Conservation (phyloP, 192 early-diverging fungal genomes). For the Coemansia sp. region DNA sequence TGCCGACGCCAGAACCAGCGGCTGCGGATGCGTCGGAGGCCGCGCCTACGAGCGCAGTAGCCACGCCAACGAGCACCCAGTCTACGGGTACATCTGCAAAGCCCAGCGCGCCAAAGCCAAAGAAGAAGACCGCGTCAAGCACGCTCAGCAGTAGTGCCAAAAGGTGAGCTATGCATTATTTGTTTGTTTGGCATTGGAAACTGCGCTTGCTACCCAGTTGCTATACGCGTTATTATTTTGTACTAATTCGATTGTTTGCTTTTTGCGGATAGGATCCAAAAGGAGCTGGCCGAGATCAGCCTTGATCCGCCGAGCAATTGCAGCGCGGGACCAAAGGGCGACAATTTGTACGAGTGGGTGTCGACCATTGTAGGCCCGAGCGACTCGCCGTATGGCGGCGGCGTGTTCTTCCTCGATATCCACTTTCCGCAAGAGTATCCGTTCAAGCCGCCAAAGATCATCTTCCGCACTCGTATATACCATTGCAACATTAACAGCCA, state of each 20-base stretch:
- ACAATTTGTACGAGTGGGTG: slow-evolving; percentile 95
- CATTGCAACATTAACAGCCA: slow-evolving; percentile 95
- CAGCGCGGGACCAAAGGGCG: slow-evolving; percentile 93
- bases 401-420: slow-evolving; percentile 93
- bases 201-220: neutral
- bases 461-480: slow-evolving; percentile 91
- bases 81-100: slow-evolving; percentile 4
- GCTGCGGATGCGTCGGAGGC: neutral
- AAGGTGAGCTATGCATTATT: slow-evolving; percentile 34
- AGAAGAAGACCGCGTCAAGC: slow-evolving; percentile 41
- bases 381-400: slow-evolving; percentile 85
- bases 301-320: slow-evolving; percentile 93
- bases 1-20: neutral
- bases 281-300: slow-evolving; percentile 95
- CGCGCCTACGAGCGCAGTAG: slow-evolving; percentile 4
- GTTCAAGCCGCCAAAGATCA: slow-evolving; percentile 94
- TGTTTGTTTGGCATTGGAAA: slow-evolving; percentile 8
- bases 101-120: slow-evolving; percentile 19
- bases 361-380: slow-evolving; percentile 90
- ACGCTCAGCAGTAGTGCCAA: slow-evolving; percentile 64
- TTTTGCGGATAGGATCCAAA: slow-evolving; percentile 74
- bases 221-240: slow-evolving; percentile 10
- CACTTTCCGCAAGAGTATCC: slow-evolving; percentile 92
- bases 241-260: slow-evolving; percentile 4
- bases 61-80: slow-evolving; percentile 3